These are phyloP conservation scores for Ophiosphaerella narmari DNA, from an alignment of 2,329 filamentous ascomycete genomes.

Conservation along the genomic window DNA sequence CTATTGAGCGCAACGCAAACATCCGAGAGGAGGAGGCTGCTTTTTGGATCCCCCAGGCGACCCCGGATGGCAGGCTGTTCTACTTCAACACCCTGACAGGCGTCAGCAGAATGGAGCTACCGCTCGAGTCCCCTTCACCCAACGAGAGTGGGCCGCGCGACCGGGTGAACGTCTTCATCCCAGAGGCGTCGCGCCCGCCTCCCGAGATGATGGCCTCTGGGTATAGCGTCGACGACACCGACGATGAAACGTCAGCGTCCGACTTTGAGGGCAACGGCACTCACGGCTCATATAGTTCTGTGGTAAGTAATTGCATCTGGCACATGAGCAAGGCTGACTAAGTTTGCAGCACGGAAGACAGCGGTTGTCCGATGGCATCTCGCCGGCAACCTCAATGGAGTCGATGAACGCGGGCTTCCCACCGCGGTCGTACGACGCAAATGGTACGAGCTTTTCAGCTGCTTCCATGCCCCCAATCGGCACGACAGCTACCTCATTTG, in stretches of 20 bases:
- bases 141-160: conserved; percentile 86
- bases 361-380: conserved; percentile 70
- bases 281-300: conserved; percentile 70
- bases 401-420: conserved; percentile 76
- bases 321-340: conserved; percentile 19
- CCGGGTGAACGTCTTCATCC: conserved; percentile 84
- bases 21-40: conserved; percentile 81
- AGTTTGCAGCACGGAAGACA: conserved; percentile 51
- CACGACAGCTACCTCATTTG: conserved; percentile 60
- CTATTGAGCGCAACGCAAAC: conserved; percentile 68
- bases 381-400: conserved; percentile 88
- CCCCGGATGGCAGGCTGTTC: conserved; percentile 87
- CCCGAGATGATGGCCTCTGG: conserved; percentile 89
- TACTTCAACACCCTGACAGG: conserved; percentile 99
- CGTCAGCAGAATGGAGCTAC: conserved; percentile 91
- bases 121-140: conserved; percentile 83
- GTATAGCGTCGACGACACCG: conserved; percentile 82
- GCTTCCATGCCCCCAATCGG: conserved; percentile 54
- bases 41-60: conserved; percentile 98
- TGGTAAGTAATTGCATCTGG: conserved; percentile 57
- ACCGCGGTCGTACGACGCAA: conserved; percentile 54
- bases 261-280: conserved; percentile 80
- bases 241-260: conserved; percentile 81
- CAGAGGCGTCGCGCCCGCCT: conserved; percentile 86
- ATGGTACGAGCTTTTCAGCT: conserved; percentile 52